Evolutionary conservation across 1,139 yeast genomes (phyloP).

Genomic region (Zygoascus sp.): DNA sequence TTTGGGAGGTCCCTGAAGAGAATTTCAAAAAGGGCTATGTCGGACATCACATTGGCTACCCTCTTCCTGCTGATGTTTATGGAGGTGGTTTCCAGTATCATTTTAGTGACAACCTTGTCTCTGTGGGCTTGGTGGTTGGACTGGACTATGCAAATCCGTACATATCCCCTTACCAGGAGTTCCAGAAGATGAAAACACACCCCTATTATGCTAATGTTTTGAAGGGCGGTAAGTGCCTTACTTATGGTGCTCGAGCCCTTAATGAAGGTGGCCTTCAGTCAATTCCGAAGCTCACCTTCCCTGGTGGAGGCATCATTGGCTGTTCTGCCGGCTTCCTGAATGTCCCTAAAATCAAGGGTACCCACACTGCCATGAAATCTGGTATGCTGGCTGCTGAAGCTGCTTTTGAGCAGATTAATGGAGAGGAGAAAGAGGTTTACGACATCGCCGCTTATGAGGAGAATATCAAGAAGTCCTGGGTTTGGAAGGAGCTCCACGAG

Average conservation of each 20-base stretch:
- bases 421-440: constrained; percentile 36
- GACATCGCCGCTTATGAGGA: constrained; percentile 49
- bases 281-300: constrained; percentile 82
- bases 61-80: constrained; percentile 66
- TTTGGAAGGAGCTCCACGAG: constrained; percentile 69
- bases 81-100: constrained; percentile 98
- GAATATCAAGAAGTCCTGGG: constrained; percentile 75
- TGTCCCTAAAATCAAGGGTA: constrained; percentile 96
- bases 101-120: constrained; percentile 86
- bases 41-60: constrained; percentile 87
- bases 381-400: constrained; percentile 93
- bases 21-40: constrained; percentile 77
- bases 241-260: constrained; percentile 92
- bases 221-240: constrained; percentile 84
- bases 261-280: constrained; percentile 96
- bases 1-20: constrained; percentile 91
- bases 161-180: constrained; percentile 91
- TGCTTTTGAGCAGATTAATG: constrained; percentile 55
- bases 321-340: constrained; percentile 95
- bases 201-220: constrained; percentile 75
- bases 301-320: constrained; percentile 93
- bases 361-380: constrained; percentile 93
- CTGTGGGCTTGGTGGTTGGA: constrained; percentile 89
- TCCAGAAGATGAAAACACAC: constrained; percentile 88
- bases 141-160: constrained; percentile 92